Base-by-base conservation (phyloP, 805 yeast genomes). In the Sugiyamaella smithiae region DNA sequence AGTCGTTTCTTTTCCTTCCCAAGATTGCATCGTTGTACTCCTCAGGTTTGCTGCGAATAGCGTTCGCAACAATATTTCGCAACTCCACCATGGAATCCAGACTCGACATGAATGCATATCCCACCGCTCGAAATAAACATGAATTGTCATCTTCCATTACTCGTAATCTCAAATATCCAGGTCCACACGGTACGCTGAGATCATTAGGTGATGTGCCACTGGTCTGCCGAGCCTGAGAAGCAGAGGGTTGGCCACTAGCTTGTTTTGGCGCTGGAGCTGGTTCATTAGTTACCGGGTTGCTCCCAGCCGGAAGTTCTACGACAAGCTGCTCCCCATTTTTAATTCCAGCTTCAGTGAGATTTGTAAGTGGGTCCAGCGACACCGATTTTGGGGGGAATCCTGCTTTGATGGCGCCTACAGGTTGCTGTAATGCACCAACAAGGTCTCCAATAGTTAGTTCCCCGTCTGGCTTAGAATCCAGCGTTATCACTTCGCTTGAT, bases 91-190 rank as follows among this genome's bases (percentile, higher is more conserved):
- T 76, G 26, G 75, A 63, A 23, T 75, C 71, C 1, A 71, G 57
- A 36, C 71, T 72, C 33, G 71, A 67, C 54, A 73, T 68, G 2
- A 74, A 61, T 9, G 80, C 76, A 56, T 78, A 80, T 1, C 81
- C 71, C 1, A 85, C 70, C 0, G 90, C 73, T 56, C 84, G 79
- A 67, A 85, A 85, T 46, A 85, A 66, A 60, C 95, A 85, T 6
- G 91, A 83, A 61, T 85, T 85, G 63, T 85, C 91, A 60, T 85
- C 89, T 0, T 86, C 84, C 49, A 84, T 78, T 43, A 76, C 74
- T 24, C 86, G 73, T 5, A 83, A 67, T 6, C 75, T 71, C 16
- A 81, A 57, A 44, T 66, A 67, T 4, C 69, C 65, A 16, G 67
- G 45, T 31, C 55, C 58, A 38, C 58, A 46, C 11, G 23, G 36